Base-by-base conservation (phyloP, 495 filamentous ascomycete species). In the Aspergillus mulundensis region DNA sequence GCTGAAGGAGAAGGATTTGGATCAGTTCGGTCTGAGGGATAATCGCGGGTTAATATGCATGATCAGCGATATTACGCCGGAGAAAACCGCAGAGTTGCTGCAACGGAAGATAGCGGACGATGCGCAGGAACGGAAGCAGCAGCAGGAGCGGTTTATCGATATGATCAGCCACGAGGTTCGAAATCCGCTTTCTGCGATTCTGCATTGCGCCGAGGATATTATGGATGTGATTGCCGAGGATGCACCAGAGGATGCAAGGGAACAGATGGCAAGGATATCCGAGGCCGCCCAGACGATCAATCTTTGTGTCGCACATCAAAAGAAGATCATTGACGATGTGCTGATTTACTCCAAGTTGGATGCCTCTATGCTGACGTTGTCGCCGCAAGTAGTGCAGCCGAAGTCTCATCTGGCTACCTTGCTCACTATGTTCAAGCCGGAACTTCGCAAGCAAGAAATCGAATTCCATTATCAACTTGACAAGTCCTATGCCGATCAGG, bases 161-260 rank as follows among this genome's bases (percentile, higher is more conserved):
- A 93, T 91, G 58, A 91, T 87, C 7, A 90, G 86, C 58, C 90
- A 95, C 61, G 90, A 95, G 63, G 89, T 94, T 77, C 82, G 89
- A 8, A 95, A 94, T 58, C 90, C 90, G 1, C 75, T 94, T 8
- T 87, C 83, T 42, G 89, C 89, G 7, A 90, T 93, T 43, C 69
- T 92, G 32, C 88, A 92, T 68, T 91, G 87, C 64, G 84, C 86
- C 5, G 89, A 94, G 61, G 87, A 91, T 66, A 91, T 93, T 25
- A 50, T 66, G 11, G 63, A 68, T 10, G 63, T 53, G 0, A 46
- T 66, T 1, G 50, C 56, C 5, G 50, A 58, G 10, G 46, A 45
- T 39, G 51, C 11, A 20, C n/a, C 51, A 2, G 32, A 47, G 4
- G 21, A 51, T 3, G 44, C 59, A 0, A 50, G 62, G 36, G 46